Evolutionary conservation across 371 early-diverging fungal genomes (phyloP), one percentile per base, ranked within the genome.

Genomic region (Antonospora locustae): DNA sequence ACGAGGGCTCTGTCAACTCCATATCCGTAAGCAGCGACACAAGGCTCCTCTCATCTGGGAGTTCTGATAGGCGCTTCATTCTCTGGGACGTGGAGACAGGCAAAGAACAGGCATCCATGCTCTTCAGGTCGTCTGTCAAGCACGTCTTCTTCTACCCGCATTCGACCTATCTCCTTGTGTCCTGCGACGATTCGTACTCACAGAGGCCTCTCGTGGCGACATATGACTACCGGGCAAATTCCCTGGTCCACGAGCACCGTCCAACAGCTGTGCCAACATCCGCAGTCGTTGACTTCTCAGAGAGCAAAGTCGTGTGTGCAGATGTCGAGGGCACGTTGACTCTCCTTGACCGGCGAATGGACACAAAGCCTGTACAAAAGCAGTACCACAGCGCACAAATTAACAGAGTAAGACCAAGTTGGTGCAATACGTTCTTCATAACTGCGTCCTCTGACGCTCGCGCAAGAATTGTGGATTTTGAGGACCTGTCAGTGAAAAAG

Each of bases 71-170:
- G 55, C 76, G 73, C 51, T 75, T 84, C 51, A 81, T 83, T 37
- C 65, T 82, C 28, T 88, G 87, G 86, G 81, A 85, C 72, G 71
- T 82, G n/a, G 61, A 72, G 34, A 79, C 77, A 4, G 82, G 82
- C 17, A 73, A 67, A 17, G 12, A 32, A 17, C 29, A 55, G 3
- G 23, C 17, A 16, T 29, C 47, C 17, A 34, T 55, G n/a, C 11
- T 38, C 17, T 39, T 40, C 1, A 47, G 55, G 2, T 51, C 55
- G 19, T 48, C 62, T 6, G 65, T 70, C 0, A 65, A 57, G 45
- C 51, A 29, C 17, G 43, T 67, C 14, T 45, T 61, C 30, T 65
- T 61, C 41, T n/a, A n/a, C n/a, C n/a, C n/a, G n/a, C n/a, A n/a
- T n/a, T n/a, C n/a, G n/a, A n/a, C n/a, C n/a, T n/a, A n/a, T n/a